phyloP scores from a whole-genome alignment of 345 rosid species.

The Iberis pinnata region DNA sequence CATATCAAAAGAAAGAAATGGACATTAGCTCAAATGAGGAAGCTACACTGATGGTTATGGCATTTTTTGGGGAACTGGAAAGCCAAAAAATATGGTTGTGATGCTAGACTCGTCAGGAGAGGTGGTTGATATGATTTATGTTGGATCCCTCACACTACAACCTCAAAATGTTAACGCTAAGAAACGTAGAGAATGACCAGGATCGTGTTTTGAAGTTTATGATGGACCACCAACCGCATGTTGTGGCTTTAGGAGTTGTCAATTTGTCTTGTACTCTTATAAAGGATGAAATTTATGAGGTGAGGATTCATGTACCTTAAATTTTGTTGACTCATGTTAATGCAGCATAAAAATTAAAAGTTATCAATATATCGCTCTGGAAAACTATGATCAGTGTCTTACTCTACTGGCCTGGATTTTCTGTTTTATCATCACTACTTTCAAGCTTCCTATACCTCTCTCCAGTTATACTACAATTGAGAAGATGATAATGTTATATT shows the following conservation, averaged over 20 bases:
- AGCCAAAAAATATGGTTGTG: conserved; percentile 72
- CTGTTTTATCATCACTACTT: too few relatives aligned
- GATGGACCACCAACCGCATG: conserved; percentile 78
- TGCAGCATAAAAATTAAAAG: too few relatives aligned
- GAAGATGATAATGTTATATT: too few relatives aligned
- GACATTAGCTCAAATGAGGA: conserved; percentile 67
- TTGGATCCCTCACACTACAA: conserved; percentile 50
- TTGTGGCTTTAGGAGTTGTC: conserved; percentile 76
- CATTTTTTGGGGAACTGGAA: conserved; percentile 91
- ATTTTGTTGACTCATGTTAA: too few relatives aligned
- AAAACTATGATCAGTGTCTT: too few relatives aligned
- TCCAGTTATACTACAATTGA: too few relatives aligned
- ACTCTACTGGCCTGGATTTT: too few relatives aligned
- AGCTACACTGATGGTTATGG: conserved; percentile 75
- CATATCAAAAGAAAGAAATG: conserved; percentile 61
- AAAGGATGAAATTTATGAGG: conserved; percentile 71
- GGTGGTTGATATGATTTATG: conserved; percentile 69
- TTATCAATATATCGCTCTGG: too few relatives aligned
- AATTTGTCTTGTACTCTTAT: conserved; percentile 59
- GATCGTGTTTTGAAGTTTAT: conserved; percentile 67
- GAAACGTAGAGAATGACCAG: conserved; percentile 65
- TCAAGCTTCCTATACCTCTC: too few relatives aligned
- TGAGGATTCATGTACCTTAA: too few relatives aligned
- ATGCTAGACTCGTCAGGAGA: conserved; percentile 87
- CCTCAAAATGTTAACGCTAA: conserved; percentile 59